A percentile compares a stretch with the other conserved stretches of the same genome.
Evolutionary conservation across 2,329 filamentous ascomycete species (phyloP).

Genomic region (Alternaria consortialis): DNA sequence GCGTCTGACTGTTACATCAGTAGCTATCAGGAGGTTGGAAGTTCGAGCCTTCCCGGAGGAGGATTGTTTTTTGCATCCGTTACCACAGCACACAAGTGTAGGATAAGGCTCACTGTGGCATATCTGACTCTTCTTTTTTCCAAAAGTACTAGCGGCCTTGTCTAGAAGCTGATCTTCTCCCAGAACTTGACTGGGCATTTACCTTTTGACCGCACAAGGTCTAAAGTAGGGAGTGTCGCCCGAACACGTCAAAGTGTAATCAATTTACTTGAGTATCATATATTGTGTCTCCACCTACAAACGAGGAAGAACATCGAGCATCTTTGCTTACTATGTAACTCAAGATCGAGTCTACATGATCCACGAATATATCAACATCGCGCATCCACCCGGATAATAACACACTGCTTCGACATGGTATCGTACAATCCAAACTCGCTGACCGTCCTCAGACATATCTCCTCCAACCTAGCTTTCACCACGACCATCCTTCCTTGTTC

Average conservation of each 20-base stretch:
- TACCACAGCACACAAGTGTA: background rate
- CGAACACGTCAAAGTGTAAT: background rate
- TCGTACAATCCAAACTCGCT: constrained; percentile 50
- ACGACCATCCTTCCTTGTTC: constrained; percentile 31
- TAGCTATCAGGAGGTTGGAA: constrained; percentile 35
- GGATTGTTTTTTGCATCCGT: constrained; percentile 23
- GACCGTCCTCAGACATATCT: constrained; percentile 45
- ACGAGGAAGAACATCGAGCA: background rate
- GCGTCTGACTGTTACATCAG: constrained; percentile 65
- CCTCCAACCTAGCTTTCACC: constrained; percentile 42
- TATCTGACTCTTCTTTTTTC: background rate
- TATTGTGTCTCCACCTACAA: background rate
- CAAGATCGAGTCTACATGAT: background rate
- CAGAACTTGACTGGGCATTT: background rate
- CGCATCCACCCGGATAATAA: constrained; percentile 44
- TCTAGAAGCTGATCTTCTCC: background rate
- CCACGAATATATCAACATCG: constrained; percentile 31
- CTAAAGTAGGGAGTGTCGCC: background rate
- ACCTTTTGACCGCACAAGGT: background rate
- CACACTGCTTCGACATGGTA: constrained; percentile 47
- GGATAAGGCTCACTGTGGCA: too few species aligned
- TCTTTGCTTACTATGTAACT: background rate
- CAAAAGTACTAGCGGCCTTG: background rate
- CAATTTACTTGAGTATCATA: background rate
- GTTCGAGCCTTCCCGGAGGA: constrained; percentile 42